phyloP scores from a whole-genome alignment of 345 rosid genomes.

The Eucalyptus caleyi region DNA sequence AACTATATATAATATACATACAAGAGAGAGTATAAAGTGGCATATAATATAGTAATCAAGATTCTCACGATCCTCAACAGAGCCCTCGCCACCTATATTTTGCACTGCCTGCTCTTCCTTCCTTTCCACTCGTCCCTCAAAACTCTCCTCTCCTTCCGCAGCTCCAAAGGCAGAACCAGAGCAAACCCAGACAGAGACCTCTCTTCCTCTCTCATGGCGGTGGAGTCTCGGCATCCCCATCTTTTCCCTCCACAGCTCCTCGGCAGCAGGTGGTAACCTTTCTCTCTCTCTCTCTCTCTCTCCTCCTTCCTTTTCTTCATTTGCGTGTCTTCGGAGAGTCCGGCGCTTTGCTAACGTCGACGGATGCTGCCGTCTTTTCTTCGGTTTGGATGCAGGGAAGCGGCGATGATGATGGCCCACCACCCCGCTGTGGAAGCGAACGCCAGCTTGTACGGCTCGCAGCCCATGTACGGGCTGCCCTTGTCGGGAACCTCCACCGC shows the following conservation, averaged over 20 bases:
- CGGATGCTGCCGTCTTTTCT: not conserved
- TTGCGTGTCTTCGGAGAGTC: not conserved
- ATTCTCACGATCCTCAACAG: not conserved
- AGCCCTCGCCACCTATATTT: not conserved
- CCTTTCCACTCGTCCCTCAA: not conserved
- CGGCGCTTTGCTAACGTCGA: not conserved
- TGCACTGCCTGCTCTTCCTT: not conserved
- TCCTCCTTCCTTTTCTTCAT: not conserved
- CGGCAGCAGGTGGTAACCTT: not conserved
- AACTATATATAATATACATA: not conserved
- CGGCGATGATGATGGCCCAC: not conserved
- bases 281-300: too few species aligned
- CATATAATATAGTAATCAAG: not conserved
- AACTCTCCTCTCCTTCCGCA: not conserved
- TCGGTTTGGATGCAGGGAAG: not conserved
- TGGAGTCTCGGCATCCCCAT: constrained; percentile 6
- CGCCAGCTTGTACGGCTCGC: not conserved
- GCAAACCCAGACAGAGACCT: not conserved
- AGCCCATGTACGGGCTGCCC: not conserved
- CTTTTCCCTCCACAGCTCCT: not conserved
- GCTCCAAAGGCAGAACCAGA: not conserved
- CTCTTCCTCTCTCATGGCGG: not conserved
- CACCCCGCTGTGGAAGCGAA: not conserved
- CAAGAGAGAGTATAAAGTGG: not conserved
- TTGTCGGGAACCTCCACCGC: not conserved